Evolutionary conservation across 495 filamentous ascomycete species (phyloP).

Genomic region (Friedmanniomyces simplex): DNA sequence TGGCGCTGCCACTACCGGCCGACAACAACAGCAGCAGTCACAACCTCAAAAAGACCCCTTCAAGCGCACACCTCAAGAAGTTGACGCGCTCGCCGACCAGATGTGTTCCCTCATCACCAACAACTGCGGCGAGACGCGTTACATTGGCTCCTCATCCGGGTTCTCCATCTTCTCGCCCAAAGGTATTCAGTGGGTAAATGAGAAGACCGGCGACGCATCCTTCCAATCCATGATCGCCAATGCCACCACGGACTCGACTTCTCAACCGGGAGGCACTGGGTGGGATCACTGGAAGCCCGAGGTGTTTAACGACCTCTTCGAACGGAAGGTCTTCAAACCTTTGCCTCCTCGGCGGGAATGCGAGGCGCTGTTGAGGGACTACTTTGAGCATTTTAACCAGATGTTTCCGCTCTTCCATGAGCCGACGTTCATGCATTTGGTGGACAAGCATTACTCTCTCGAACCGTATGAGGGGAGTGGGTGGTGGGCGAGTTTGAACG

Average conservation of each 20-base stretch:
- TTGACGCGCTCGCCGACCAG: conserved; percentile 89
- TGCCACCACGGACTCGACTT: conserved; percentile 51
- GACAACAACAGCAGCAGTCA: background rate
- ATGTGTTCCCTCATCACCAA: conserved; percentile 99
- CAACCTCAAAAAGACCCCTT: conserved; percentile 1
- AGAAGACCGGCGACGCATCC: conserved; percentile 87
- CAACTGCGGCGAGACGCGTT: conserved; percentile 88
- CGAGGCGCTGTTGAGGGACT: conserved; percentile 76
- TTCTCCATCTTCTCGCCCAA: conserved; percentile 98
- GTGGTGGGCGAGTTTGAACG: conserved; percentile 97
- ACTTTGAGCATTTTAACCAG: conserved; percentile 97
- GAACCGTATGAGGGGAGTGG: conserved; percentile 94
- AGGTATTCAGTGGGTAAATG: conserved; percentile 97
- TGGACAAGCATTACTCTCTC: conserved; percentile 81
- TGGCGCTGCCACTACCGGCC: too few species aligned
- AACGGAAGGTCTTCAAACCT: conserved; percentile 68
- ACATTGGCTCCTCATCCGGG: conserved; percentile 93
- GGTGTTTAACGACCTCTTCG: conserved; percentile 88
- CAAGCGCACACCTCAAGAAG: conserved; percentile 46
- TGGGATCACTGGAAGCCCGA: conserved; percentile 96
- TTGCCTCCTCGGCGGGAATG: conserved; percentile 74
- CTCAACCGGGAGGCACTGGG: conserved; percentile 48
- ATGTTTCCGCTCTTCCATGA: conserved; percentile 97
- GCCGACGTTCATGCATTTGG: conserved; percentile 93
- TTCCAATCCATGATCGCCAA: conserved; percentile 94